Evolutionary conservation across 2,329 filamentous ascomycete species (phyloP), one percentile per base, ranked within the genome.

Genomic region (Zymoseptoria crescenta): DNA sequence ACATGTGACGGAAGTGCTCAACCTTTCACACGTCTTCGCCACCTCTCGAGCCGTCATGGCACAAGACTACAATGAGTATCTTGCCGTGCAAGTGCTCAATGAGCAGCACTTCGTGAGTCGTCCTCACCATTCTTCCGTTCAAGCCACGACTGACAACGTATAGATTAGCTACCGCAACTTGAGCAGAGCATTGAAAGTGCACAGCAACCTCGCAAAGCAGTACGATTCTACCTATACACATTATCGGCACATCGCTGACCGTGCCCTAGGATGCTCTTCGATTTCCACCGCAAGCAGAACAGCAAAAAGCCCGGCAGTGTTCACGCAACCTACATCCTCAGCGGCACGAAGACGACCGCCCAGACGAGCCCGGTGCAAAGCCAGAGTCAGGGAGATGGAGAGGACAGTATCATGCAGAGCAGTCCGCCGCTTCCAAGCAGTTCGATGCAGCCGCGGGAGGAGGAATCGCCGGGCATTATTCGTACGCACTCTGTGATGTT

Each of bases 271-370:
- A 95, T 94, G 83, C 84, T 92, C 16, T 95, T 84, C 74, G 89
- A 96, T 30, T 97, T 96, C 66, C 84, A 96, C 73, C 80, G 81
- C 62, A 83, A 80, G 58, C 88, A 96, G 71, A 96, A 91, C 73
- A 80, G 78, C 57, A 89, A 87, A 73, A 87, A 85, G 61, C 81
- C 88, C 0, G 82, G 84, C 21, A 87, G 85, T 27, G 79, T 96
- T n/a, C 84, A 95, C 75, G 94, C 93, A 51, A 96, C 91, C n/a
- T 99, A 96, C 74, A 78, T 96, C 54, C 72, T 99, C 52, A 88
- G 86, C 55, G 94, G 93, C 48, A 82, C 78, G 21, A 87, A 83
- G 68, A 57, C 79, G 74, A 56, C 68, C 69, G 5, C 55, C 65
- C 50, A 68, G 24, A 66, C 72, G 9, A 80, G 79, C 64, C 76